phyloP scores from a whole-genome alignment of 2,329 filamentous ascomycete genomes.

The Cladobotryum mycophilum region DNA sequence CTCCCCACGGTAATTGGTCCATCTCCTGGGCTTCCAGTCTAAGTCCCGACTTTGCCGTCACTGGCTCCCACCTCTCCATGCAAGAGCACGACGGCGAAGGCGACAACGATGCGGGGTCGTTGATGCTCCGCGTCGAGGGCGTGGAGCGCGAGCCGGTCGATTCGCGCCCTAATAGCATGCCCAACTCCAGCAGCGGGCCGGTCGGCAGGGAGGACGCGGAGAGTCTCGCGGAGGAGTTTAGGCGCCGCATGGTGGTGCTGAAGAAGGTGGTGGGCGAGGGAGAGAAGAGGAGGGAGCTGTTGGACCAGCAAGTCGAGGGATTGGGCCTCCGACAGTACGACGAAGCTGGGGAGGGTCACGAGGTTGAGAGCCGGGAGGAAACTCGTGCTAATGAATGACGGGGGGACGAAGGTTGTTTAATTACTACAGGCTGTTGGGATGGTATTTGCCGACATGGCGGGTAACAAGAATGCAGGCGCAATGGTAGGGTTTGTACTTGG shows the following conservation, averaged over 20 bases:
- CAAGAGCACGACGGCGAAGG: constrained; percentile 34
- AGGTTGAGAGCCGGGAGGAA: not conserved
- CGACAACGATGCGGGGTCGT: constrained; percentile 15
- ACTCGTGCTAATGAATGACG: not conserved
- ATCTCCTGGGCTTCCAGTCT: constrained; percentile 68
- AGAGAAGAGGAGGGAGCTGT: constrained; percentile 34
- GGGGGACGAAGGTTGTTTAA: not conserved
- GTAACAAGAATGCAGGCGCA: not conserved
- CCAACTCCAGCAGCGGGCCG: constrained; percentile 26
- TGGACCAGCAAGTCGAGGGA: constrained; percentile 3
- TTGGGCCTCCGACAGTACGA: constrained; percentile 1
- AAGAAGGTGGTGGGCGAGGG: constrained; percentile 48
- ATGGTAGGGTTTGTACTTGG: not conserved
- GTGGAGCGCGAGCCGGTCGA: constrained; percentile 32
- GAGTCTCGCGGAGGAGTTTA: constrained; percentile 50
- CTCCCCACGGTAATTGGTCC: constrained; percentile 31
- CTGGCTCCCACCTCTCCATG: constrained; percentile 36
- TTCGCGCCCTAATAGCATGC: constrained; percentile 19
- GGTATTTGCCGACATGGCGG: not conserved
- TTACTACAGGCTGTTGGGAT: not conserved
- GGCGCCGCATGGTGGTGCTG: constrained; percentile 49
- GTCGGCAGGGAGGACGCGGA: constrained; percentile 42
- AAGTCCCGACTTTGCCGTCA: constrained; percentile 64
- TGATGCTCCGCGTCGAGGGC: constrained; percentile 32
- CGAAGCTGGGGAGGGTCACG: not conserved